phyloP scores from a whole-genome alignment of 1,284 basidiomycete species.

The Boletus hoseneyae region DNA sequence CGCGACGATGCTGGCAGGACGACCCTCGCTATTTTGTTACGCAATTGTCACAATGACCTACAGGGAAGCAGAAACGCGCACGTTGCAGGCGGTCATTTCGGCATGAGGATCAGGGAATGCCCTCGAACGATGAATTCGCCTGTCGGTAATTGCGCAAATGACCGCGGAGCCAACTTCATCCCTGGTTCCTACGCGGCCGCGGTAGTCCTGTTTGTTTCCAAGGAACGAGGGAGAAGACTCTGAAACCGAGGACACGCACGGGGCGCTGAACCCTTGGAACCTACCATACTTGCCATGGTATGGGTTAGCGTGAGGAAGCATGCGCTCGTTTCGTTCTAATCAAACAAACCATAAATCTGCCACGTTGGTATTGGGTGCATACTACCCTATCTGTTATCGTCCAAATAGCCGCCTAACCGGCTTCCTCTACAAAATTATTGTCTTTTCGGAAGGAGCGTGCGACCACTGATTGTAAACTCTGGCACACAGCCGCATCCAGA shows the following conservation, averaged over 20 bases:
- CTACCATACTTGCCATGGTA: background rate
- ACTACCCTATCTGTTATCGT: constrained; percentile 6
- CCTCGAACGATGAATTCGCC: constrained; percentile 4
- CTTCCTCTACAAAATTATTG: background rate
- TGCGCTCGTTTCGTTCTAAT: too few species aligned
- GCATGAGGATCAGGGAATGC: constrained; percentile 20
- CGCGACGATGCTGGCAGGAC: background rate
- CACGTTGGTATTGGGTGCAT: too few species aligned
- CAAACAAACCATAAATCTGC: too few species aligned
- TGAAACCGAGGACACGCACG: background rate
- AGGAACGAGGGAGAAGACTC: background rate
- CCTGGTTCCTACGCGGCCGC: background rate
- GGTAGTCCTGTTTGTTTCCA: background rate
- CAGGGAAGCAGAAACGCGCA: constrained; percentile 2
- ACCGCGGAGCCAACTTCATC: constrained; percentile 16
- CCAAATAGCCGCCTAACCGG: background rate
- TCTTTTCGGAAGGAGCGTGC: background rate
- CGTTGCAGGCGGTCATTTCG: constrained; percentile 1
- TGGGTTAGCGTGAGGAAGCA: background rate
- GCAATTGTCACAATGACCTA: constrained; percentile 2
- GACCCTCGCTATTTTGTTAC: constrained; percentile 4
- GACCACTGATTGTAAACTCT: background rate
- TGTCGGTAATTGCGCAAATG: constrained; percentile 8
- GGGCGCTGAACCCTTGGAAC: background rate
- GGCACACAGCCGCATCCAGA: background rate